Base-by-base conservation (phyloP, 2,329 filamentous ascomycete genomes). In the Calonectria crousiana region DNA sequence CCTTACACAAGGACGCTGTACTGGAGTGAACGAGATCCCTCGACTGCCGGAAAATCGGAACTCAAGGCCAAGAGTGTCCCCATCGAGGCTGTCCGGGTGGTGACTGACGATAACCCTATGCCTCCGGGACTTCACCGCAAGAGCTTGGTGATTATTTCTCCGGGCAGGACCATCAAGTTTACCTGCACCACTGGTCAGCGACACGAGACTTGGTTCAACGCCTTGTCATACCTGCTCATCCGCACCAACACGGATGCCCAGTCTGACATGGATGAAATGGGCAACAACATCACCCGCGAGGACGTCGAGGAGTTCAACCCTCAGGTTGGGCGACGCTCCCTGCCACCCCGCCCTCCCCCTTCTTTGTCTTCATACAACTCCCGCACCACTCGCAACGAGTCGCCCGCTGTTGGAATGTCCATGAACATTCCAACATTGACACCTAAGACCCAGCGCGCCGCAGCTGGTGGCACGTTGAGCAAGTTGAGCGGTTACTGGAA, bases 191-290 rank as follows among this genome's bases (percentile, higher is more conserved):
- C 97, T 4, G 94, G 95, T 47, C 95, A 98, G 83, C 91, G 97
- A 74, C 97, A 99, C 82, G 97, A 99, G 87, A 98, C 96, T 0
- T 99, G 97, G 97, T 98, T 97, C 89, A 98, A 98, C 82, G 96
- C 97, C 0, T 89, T 99, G 69, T 98, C 95, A 1, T 99, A 99
- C 83, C 90, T 99, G 18, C 90, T 98, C 44, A 89, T 98, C 36
- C 93, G 96, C 58, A 95, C 93, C 32, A 89, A 92, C 38, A 87
- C 90, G 26, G 93, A 93, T 47, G 90, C 88, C n/a, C 89, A 91
- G 67, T 87, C 90, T 9, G 90, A 92, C 77, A 88, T 90, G 5
- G 90, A 94, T 76, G 92, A 89, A 76, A 85, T 90, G 74, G 88
- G 88, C 1, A 88, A 87, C 49, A 87, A 89, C 76, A 89, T 93